Percentiles rank a stretch among this genome's conserved stretches.
Evolutionary conservation across 176 grass and related monocot genomes (phyloP).

Genomic region (Neostapfia colusana): DNA sequence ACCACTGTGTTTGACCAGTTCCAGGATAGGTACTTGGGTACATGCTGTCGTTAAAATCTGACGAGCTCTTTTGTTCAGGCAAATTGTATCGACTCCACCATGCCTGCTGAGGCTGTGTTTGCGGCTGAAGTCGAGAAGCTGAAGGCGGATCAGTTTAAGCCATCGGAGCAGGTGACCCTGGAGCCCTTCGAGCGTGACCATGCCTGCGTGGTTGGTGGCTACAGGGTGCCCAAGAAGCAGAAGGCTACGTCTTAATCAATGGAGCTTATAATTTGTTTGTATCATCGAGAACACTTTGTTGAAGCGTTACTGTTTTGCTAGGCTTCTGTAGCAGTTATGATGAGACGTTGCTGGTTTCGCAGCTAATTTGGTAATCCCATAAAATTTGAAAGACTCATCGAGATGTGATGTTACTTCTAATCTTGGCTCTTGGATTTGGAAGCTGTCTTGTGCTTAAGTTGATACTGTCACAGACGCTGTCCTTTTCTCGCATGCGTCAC

Average conservation of each 20-base stretch:
- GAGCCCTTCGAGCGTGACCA: slow-evolving; percentile 81
- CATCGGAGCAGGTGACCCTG: slow-evolving; percentile 72
- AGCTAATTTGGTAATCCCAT: background rate
- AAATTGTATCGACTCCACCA: slow-evolving; percentile 81
- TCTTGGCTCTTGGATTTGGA: background rate
- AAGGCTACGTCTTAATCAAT: slow-evolving; percentile 34
- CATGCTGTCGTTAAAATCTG: background rate
- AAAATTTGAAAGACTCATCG: background rate
- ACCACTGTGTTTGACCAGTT: background rate
- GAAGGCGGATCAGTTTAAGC: slow-evolving; percentile 85
- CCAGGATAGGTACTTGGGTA: background rate
- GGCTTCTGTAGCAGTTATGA: background rate
- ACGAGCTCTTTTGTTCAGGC: slow-evolving; percentile 38
- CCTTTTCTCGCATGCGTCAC: too few relatives aligned
- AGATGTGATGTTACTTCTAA: background rate
- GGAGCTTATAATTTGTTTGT: background rate
- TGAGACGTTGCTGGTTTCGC: slow-evolving; percentile 8
- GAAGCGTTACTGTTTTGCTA: background rate
- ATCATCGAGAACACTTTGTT: background rate
- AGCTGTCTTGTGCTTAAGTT: too few relatives aligned
- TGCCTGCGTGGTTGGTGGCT: slow-evolving; percentile 73
- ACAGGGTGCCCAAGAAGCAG: slow-evolving; percentile 80
- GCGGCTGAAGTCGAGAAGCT: slow-evolving; percentile 82
- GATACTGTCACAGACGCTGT: too few relatives aligned
- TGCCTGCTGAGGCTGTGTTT: slow-evolving; percentile 70